Evolutionary conservation across 257 asterid species (phyloP).

Genomic region (Nemophila menziesii): DNA sequence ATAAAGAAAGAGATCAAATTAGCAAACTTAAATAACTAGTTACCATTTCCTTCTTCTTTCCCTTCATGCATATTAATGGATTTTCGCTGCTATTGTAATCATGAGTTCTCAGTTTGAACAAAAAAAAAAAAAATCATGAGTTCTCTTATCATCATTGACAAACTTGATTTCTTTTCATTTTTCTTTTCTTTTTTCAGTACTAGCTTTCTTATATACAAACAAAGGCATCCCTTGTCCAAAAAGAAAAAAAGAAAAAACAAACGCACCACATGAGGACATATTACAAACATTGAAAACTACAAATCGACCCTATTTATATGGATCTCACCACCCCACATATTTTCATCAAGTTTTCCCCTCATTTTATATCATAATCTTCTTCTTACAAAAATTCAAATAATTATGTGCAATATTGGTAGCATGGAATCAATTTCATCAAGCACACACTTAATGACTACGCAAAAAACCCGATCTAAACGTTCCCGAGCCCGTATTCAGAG

Average conservation of each 20-base stretch:
- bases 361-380: background rate
- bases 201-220: too few species aligned
- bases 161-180: too few species aligned
- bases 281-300: constrained; percentile 19
- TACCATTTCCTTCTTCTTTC: too few species aligned
- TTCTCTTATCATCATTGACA: constrained; percentile 45
- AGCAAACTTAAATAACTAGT: too few species aligned
- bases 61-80: too few species aligned
- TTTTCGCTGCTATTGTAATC: constrained; percentile 35
- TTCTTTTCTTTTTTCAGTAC: too few species aligned
- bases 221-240: too few species aligned
- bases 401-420: constrained; percentile 14
- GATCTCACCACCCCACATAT: constrained; percentile 10
- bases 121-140: too few species aligned
- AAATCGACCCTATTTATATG: constrained; percentile 21
- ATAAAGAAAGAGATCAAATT: too few species aligned
- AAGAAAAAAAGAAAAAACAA: too few species aligned
- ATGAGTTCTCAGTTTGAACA: constrained; percentile 33
- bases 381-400: background rate
- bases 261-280: constrained; percentile 17
- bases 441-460: constrained; percentile 11
- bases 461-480: constrained; percentile 17
- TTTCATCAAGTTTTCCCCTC: constrained; percentile 1
- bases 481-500: constrained; percentile 16
- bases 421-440: constrained; percentile 11